Evolutionary conservation across 2,329 filamentous ascomycete species (phyloP).

Genomic region (Drechslerella coelobrocha): DNA sequence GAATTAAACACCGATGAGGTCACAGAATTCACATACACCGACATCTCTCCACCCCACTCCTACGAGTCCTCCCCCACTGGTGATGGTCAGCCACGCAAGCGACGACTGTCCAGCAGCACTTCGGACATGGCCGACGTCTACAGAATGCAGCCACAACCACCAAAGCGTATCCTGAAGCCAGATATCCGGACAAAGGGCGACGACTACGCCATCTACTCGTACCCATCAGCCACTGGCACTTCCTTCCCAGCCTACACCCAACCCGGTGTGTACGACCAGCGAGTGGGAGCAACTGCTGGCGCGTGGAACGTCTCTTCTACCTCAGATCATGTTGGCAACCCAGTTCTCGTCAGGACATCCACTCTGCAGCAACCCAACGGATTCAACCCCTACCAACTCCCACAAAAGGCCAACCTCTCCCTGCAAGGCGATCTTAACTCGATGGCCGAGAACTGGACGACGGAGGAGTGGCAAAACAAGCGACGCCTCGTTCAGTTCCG

Average conservation of each 20-base stretch:
- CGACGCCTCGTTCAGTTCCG: slow-evolving; percentile 88
- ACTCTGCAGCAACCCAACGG: slow-evolving; percentile 67
- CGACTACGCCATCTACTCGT: slow-evolving; percentile 65
- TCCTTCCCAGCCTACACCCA: slow-evolving; percentile 64
- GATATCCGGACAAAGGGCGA: slow-evolving; percentile 61
- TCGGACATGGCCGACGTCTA: slow-evolving; percentile 57
- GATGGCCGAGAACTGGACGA: slow-evolving; percentile 84
- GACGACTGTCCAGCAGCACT: slow-evolving; percentile 65
- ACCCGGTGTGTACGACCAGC: slow-evolving; percentile 61
- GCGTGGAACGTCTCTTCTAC: slow-evolving; percentile 51
- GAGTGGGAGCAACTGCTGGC: slow-evolving; percentile 56
- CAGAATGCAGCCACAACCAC: slow-evolving; percentile 60
- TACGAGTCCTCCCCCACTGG: slow-evolving; percentile 57
- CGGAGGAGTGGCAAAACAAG: slow-evolving; percentile 78
- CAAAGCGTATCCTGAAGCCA: slow-evolving; percentile 57
- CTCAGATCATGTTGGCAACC: slow-evolving; percentile 59
- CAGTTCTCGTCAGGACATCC: slow-evolving; percentile 71
- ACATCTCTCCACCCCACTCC: slow-evolving; percentile 58
- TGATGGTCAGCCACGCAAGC: slow-evolving; percentile 62
- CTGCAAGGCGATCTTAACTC: slow-evolving; percentile 82
- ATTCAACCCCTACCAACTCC: slow-evolving; percentile 80
- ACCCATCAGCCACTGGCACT: slow-evolving; percentile 62
- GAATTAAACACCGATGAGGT: slow-evolving; percentile 64
- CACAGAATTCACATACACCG: slow-evolving; percentile 69
- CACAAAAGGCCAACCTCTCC: slow-evolving; percentile 82